A percentile compares a stretch with the other conserved stretches of the same genome.
These are phyloP conservation scores for Haplosporangium gracile DNA, from an alignment of 192 early-diverging fungal species.

Conservation along the genomic window DNA sequence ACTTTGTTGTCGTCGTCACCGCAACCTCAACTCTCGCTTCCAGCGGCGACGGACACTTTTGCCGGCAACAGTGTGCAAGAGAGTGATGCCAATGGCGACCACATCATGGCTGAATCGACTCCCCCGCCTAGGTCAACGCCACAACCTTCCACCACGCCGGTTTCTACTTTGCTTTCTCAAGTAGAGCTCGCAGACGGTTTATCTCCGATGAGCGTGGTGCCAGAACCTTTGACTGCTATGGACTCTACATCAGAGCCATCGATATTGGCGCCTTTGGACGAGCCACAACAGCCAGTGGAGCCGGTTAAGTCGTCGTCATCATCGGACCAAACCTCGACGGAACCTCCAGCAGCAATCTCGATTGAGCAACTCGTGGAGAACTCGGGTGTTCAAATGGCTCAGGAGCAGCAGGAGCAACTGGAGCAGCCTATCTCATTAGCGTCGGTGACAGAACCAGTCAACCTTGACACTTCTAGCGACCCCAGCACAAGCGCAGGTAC, in stretches of 20 bases:
- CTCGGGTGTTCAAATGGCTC: not conserved
- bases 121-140: not conserved
- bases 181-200: not conserved
- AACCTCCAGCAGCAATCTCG: not conserved
- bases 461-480: not conserved
- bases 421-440: not conserved
- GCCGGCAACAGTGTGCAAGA: not conserved
- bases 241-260: not conserved
- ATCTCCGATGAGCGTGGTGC: not conserved
- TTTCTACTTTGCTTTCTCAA: not conserved
- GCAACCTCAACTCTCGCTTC: not conserved
- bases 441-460: not conserved
- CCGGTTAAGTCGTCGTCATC: not conserved
- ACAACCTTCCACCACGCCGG: not conserved
- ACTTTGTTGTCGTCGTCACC: not conserved
- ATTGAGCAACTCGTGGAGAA: not conserved
- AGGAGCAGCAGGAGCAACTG: not conserved
- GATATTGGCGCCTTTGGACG: not conserved
- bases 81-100: conserved; percentile 1
- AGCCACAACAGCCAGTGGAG: not conserved
- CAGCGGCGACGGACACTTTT: not conserved
- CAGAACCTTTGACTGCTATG: not conserved
- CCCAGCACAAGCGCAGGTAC: not conserved
- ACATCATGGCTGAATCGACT: not conserved
- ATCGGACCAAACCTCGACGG: not conserved